Evolutionary conservation across 1,139 yeast genomes (phyloP), one percentile per base, ranked within the genome.

Genomic region (Pichia terricola): DNA sequence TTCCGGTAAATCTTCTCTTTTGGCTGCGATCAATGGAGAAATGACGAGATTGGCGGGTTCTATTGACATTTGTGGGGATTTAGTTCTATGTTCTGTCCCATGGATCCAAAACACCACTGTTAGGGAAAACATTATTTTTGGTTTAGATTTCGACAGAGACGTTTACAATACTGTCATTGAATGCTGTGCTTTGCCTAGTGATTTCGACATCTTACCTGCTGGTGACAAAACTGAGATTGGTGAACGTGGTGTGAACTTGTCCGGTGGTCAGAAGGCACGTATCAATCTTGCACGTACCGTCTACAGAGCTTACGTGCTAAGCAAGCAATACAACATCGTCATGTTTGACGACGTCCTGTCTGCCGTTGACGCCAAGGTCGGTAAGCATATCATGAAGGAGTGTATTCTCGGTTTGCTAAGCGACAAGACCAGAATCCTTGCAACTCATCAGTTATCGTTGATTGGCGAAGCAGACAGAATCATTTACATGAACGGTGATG

Each of bases 191-290:
- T 70, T 87, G 45, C 69, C 70, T 42, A 73, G 79, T 38, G 96
- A 87, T 64, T 67, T 87, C 50, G 79, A 77, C 26, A 70, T 72
- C 40, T 66, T 87, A 42, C 86, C 91, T 3, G 94, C 83, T 36
- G 91, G 95, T 45, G 96, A 88, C 58, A 60, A 62, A 42, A 85
- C 96, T 3, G 95, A 87, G 63, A 83, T 88, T 47, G 96, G 96
- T 50, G 96, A 88, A 61, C 75, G 94, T 53, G 96, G 96, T 52
- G 84, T 88, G 52, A 87, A 94, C 0, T 65, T 88, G 37, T 85
- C 95, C 3, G 96, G 96, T 47, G 96, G 96, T 37, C 96, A 88
- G 62, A 88, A 88, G 64, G 94, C 95, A 1, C 72, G 95, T 57
- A 75, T 86, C 53, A 81, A 81, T 54, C 67, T 88, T 47, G 96